Base-by-base conservation (phyloP, 2,329 filamentous ascomycete species). In the Microdochium nivale region DNA sequence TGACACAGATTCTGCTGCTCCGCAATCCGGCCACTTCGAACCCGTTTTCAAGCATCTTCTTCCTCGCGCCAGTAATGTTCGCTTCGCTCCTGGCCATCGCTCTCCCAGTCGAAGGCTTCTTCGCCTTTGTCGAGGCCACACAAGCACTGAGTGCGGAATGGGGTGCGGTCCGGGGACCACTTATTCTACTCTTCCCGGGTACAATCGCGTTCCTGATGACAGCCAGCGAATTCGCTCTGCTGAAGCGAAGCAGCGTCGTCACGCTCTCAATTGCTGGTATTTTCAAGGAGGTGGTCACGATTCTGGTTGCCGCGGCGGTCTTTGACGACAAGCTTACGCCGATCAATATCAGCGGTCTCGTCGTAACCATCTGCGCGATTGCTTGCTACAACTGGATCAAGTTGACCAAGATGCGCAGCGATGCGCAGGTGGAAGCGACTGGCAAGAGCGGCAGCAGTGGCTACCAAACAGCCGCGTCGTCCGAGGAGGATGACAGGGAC, bases 221-320 rank as follows among this genome's bases (percentile, higher is more conserved):
- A 19, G 84, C 90, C 0, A 91, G 89, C 51, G 94, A 99, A 70
- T 99, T 97, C 66, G 92, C 94, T 50, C 80, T 99, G 55, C 80
- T 99, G 58, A 87, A 96, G 73, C 88, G 94, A 48, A 97, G 92
- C 1, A 95, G 88, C 1, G 94, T 99, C 50, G 94, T 99, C 49
- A 97, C 94, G 0, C 78, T 99, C 47, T 95, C 88, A 49, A 96
- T 99, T 60, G 95, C 91, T 56, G 94, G 94, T 55, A 97, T 99
- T 55, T 97, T 99, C 77, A 99, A 99, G 68, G 94, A 99, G 72
- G 94, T 97, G 40, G 85, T 99, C 51, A 99, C 94, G 14, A 97
- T 99, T 62, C 86, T 83, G 40, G 90, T 90, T 1, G 92, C 92
- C 0, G 87, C 90, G 9, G 67, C 95, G 25, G 83, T 96, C 3